phyloP scores from a whole-genome alignment of 2,329 filamentous ascomycete genomes.

The Fusarium sp. region DNA sequence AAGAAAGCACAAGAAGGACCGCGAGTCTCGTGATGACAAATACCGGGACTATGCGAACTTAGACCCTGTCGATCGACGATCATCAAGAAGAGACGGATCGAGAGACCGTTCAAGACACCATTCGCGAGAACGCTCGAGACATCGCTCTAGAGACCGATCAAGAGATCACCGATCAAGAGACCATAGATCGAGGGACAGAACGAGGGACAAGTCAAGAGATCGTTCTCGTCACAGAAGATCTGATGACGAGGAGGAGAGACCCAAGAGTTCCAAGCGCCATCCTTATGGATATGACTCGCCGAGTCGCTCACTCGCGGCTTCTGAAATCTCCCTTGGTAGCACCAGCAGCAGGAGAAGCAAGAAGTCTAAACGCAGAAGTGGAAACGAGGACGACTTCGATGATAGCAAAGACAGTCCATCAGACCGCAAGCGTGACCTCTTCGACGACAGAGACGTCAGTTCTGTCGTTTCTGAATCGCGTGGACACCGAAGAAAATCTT shows the following conservation, averaged over 20 bases:
- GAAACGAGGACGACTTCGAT: constrained; percentile 54
- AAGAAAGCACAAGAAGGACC: constrained; percentile 37
- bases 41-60: constrained; percentile 27
- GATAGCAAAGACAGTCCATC: constrained; percentile 55
- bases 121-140: constrained; percentile 13
- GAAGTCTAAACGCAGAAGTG: constrained; percentile 56
- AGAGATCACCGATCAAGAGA: constrained; percentile 5
- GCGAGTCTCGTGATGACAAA: constrained; percentile 29
- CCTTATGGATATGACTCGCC: constrained; percentile 50
- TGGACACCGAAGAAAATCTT: constrained; percentile 47
- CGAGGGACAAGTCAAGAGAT: constrained; percentile 32
- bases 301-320: constrained; percentile 52
- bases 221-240: constrained; percentile 33
- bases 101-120: constrained; percentile 23
- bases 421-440: constrained; percentile 56
- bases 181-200: constrained; percentile 7
- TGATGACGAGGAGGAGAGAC: constrained; percentile 54
- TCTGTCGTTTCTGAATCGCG: constrained; percentile 64
- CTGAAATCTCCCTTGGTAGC: constrained; percentile 55
- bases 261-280: constrained; percentile 56
- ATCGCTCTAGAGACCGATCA: constrained; percentile 14
- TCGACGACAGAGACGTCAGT: constrained; percentile 62
- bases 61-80: constrained; percentile 31
- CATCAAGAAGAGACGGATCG: constrained; percentile 32
- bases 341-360: constrained; percentile 58